Conservation (phyloP, 805 yeast species). For the Sungouiella thailandica region DNA sequence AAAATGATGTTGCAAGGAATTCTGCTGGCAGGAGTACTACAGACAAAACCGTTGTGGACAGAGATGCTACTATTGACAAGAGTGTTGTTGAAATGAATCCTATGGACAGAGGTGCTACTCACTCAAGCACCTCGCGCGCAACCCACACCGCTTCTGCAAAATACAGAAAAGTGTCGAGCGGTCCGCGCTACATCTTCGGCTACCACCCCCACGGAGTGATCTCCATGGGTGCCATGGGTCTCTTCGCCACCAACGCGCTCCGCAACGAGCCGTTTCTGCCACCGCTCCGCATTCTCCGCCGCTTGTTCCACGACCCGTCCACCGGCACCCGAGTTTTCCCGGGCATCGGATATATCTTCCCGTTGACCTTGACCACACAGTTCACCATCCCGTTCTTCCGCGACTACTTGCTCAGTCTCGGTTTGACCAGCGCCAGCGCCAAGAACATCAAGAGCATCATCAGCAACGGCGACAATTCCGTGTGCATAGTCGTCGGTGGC, state of each 20-base stretch:
- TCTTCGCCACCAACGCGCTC: slow-evolving; percentile 56
- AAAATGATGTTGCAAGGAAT: not conserved
- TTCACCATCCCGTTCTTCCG: slow-evolving; percentile 81
- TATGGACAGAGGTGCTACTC: not conserved
- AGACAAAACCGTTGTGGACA: slow-evolving; percentile 4
- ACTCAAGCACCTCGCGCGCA: slow-evolving; percentile 9
- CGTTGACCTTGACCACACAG: slow-evolving; percentile 78
- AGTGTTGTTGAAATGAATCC: no score
- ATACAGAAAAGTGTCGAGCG: slow-evolving; percentile 37
- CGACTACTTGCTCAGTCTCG: slow-evolving; percentile 77
- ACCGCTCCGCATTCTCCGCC: slow-evolving; percentile 26
- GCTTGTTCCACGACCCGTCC: slow-evolving; percentile 59
- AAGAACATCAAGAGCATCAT: slow-evolving; percentile 64
- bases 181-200: slow-evolving; percentile 82
- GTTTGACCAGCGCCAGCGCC: slow-evolving; percentile 80
- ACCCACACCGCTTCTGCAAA: slow-evolving; percentile 6
- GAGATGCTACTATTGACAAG: no score
- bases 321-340: slow-evolving; percentile 67
- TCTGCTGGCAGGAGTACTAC: no score
- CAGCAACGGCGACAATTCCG: slow-evolving; percentile 58
- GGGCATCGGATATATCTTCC: slow-evolving; percentile 68
- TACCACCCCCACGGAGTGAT: slow-evolving; percentile 97
- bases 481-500: slow-evolving; percentile 92
- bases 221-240: slow-evolving; percentile 85
- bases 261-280: slow-evolving; percentile 41